Conservation (phyloP, 2,329 filamentous ascomycete genomes). For the Fusarium xylarioides region DNA sequence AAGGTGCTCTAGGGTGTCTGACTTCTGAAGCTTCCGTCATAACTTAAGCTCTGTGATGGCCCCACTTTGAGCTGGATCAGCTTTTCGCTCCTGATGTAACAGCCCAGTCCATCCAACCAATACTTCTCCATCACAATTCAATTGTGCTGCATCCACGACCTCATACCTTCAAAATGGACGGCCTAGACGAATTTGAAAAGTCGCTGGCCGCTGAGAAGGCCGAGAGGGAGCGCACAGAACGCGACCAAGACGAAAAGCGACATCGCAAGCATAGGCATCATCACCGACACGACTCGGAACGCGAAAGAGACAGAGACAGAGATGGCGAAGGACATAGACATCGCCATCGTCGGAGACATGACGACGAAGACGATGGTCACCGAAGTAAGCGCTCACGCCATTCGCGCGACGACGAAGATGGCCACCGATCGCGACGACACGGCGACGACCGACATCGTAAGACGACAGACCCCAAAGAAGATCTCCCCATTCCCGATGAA, state of each 20-base stretch:
- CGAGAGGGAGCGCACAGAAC: constrained; percentile 58
- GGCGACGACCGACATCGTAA: constrained; percentile 48
- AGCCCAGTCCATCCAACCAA: not conserved
- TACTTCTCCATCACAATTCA: not conserved
- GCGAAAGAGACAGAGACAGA: constrained; percentile 30
- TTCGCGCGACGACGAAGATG: constrained; percentile 52
- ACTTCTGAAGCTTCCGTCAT: not conserved
- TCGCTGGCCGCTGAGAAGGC: constrained; percentile 73
- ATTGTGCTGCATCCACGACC: not conserved
- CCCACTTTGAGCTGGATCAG: constrained; percentile 10
- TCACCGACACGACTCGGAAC: constrained; percentile 53
- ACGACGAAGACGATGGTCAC: constrained; percentile 44
- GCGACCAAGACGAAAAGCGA: constrained; percentile 53
- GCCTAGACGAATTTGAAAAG: constrained; percentile 80
- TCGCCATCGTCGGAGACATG: constrained; percentile 38
- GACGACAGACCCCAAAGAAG: constrained; percentile 58
- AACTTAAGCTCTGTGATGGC: not conserved
- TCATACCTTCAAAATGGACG: constrained; percentile 54
- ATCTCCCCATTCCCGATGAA: constrained; percentile 62
- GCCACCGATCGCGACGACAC: constrained; percentile 53
- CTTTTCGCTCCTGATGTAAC: constrained; percentile 35
- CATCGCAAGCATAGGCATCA: constrained; percentile 56
- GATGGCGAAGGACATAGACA: constrained; percentile 36
- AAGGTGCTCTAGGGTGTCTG: not conserved
- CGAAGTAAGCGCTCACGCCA: constrained; percentile 43